Evolutionary conservation across 306 rosid species (phyloP), one percentile per base, ranked within the genome.

Genomic region (Arachis stenosperma): DNA sequence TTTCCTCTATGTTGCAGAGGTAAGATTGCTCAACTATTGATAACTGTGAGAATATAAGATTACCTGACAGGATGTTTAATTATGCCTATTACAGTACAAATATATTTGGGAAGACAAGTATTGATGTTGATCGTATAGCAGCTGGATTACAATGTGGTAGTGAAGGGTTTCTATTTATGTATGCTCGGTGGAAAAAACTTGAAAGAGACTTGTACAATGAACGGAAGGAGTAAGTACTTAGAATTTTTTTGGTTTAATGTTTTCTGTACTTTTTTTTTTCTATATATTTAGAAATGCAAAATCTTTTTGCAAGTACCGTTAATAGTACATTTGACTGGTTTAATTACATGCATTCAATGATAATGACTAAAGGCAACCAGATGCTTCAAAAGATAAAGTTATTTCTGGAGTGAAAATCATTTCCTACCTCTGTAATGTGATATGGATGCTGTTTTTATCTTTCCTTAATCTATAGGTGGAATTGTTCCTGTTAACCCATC

Each of bases 91-190:
- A 22, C 27, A 22, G 27, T 22, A 22, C 27, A 22, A 22, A 22
- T 22, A 22, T 22, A 22, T 22, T 93, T 54, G 98, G 98, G 72
- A 93, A 93, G 86, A 91, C 88, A 77, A 93, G 89, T 79, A 93
- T 93, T 33, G 98, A 93, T 77, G 85, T 88, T 78, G 97, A 88
- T 74, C 96, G 97, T 33, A 90, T 93, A 83, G 96, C 97, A 79
- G 90, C 98, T 78, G 98, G 97, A 80, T 84, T 93, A 78, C 98
- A 96, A 42, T 93, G 98, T 74, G 98, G 98, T 22, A 93, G 98
- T 56, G 98, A 93, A 81, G 98, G 98, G 48, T 93, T 90, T 81
- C 97, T 90, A 62, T 86, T 93, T 66, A 93, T 93, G 98, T 89
- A 83, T 76, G 98, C 98, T 84, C 92, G 98, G 66, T 93, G 98